Base-by-base conservation (phyloP, 2,329 filamentous ascomycete species). In the Fusarium hainanense region DNA sequence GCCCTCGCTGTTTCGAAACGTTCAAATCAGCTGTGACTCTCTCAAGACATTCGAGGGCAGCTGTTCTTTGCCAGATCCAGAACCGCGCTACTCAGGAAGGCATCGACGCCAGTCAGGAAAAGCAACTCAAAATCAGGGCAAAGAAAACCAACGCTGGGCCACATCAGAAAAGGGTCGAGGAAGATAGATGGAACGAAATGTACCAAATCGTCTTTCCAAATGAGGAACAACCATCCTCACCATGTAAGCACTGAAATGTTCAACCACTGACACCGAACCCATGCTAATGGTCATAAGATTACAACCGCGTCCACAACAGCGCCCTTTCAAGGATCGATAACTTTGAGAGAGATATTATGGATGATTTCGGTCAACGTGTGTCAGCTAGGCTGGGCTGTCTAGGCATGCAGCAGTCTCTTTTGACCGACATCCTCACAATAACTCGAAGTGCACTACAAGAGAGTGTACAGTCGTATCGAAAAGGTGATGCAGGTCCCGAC, bases 171-270 rank as follows among this genome's bases (percentile, higher is more conserved):
- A 58, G 52, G 47, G 34, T 58, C 18, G 48, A 71, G 30, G 60
- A 68, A 21, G 44, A 71, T 3, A 71, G 66, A 56, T 71, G 68
- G 68, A 20, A 27, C 7, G 54, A 66, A 8, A 44, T 62, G 9
- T 71, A 63, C 34, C 60, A 27, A 18, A 63, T 71, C 44, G 51
- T 71, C 30, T 71, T 71, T 34, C 60, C 68, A 20, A n/a, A 28
- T 6, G 64, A 58, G n/a, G 37, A 41, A 10, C 37, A 18, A 14
- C 13, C 58, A 32, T 62, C 54, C n/a, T 57, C 68, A 2, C 68
- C 60, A 6, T 71, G 68, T 71, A 63, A 58, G 64, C 44, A 57
- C 37, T 43, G 27, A 63, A 46, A 54, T 58, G 37, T 42, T 40
- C 57, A 58, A 37, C 40, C 42, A 52, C 47, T 40, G 43, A 25